phyloP scores from a whole-genome alignment of 2,329 filamentous ascomycete genomes.

The Geosmithia flava region DNA sequence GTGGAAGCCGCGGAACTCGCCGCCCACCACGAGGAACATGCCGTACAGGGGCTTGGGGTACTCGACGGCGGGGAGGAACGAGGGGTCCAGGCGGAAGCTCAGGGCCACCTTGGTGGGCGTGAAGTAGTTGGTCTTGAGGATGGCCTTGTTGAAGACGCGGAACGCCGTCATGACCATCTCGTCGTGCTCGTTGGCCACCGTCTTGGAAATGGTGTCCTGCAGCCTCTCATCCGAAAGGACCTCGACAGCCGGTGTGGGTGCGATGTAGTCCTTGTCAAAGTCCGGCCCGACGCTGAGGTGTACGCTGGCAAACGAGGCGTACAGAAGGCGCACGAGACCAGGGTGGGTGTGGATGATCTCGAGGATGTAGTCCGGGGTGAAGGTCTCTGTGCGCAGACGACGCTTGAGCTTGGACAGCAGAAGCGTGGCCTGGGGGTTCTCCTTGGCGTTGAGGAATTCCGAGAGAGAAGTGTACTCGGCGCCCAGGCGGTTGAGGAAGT shows the following conservation, averaged over 20 bases:
- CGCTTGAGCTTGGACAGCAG: conserved; percentile 83
- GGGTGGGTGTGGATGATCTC: conserved; percentile 94
- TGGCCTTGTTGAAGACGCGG: conserved; percentile 83
- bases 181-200: conserved; percentile 86
- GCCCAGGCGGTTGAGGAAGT: conserved; percentile 91
- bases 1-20: conserved; percentile 94
- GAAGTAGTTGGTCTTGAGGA: conserved; percentile 95
- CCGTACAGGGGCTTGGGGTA: conserved; percentile 91
- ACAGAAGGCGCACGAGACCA: conserved; percentile 72
- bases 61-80: conserved; percentile 80
- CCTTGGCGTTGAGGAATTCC: conserved; percentile 66
- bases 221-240: conserved; percentile 66
- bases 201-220: conserved; percentile 61
- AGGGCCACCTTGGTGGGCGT: conserved; percentile 97
- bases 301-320: conserved; percentile 80
- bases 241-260: conserved; percentile 45
- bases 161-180: conserved; percentile 97
- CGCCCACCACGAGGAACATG: conserved; percentile 97
- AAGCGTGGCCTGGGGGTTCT: conserved; percentile 75
- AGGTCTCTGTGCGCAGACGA: conserved; percentile 87
- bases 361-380: conserved; percentile 94
- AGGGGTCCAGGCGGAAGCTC: conserved; percentile 85
- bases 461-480: conserved; percentile 84
- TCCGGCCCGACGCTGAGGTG: conserved; percentile 52
- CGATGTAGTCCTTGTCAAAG: conserved; percentile 35